Percentiles rank a stretch among this genome's conserved stretches.
phyloP scores from a whole-genome alignment of 2,329 filamentous ascomycete genomes.

The Penicillium sclerotigenum region DNA sequence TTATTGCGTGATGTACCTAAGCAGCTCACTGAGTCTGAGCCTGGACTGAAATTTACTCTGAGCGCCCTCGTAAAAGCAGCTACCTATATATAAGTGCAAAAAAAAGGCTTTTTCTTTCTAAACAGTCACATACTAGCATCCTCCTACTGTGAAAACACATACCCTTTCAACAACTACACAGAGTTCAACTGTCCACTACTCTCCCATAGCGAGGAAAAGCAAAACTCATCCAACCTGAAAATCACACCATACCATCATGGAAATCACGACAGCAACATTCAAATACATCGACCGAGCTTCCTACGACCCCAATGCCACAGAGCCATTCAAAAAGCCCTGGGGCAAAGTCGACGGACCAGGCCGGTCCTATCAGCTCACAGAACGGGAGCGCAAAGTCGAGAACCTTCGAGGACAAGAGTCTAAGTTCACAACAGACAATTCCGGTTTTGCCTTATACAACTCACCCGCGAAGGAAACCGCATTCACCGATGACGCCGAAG shows the following conservation, averaged over 20 bases:
- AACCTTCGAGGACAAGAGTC: conserved; percentile 53
- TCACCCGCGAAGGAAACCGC: conserved; percentile 53
- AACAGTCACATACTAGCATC: background rate
- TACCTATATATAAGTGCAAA: background rate
- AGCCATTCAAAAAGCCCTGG: conserved; percentile 54
- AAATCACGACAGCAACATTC: conserved; percentile 59
- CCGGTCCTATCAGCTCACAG: conserved; percentile 51
- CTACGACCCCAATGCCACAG: conserved; percentile 38
- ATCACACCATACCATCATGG: conserved; percentile 15
- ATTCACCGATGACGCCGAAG: conserved; percentile 55
- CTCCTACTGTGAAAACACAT: background rate
- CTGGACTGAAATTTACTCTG: no score
- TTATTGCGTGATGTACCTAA: no score
- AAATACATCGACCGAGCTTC: conserved; percentile 59
- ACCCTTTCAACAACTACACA: background rate
- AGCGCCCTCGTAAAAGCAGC: no score
- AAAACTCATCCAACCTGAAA: background rate
- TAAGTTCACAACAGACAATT: conserved; percentile 55
- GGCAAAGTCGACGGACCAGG: conserved; percentile 61
- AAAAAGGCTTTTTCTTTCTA: background rate
- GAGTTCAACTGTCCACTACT: background rate
- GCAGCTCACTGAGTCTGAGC: no score
- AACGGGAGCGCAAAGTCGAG: conserved; percentile 50
- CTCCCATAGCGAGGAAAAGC: background rate
- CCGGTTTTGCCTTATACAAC: conserved; percentile 57